A percentile compares a stretch with the other conserved stretches of the same genome.
These are phyloP conservation scores for Clitoria ternatea DNA, from an alignment of 306 rosid genomes.

Conservation along the genomic window DNA sequence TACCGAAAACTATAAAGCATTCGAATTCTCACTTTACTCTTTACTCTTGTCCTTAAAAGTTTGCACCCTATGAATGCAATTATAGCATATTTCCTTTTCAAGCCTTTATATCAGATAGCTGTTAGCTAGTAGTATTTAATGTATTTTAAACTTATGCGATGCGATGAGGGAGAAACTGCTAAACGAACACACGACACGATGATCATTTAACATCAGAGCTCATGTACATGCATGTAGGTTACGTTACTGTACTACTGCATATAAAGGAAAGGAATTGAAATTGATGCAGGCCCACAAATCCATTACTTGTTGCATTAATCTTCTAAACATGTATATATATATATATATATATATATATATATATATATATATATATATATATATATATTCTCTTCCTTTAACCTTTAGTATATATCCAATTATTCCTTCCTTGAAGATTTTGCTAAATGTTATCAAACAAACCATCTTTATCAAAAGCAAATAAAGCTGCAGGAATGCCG, in stretches of 20 bases:
- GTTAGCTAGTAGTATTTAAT: neutral
- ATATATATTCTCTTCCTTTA: constrained; percentile 21
- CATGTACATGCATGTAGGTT: neutral
- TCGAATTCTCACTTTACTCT: neutral
- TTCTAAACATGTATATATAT: neutral
- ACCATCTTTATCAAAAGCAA: constrained; percentile 26
- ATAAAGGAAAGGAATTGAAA: neutral
- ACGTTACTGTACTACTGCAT: neutral
- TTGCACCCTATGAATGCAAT: neutral
- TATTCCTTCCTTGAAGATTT: constrained; percentile 34
- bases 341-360: too few relatives aligned
- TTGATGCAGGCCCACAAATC: neutral
- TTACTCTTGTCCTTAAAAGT: neutral
- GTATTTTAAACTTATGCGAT: neutral
- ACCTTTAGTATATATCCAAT: constrained; percentile 1
- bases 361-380: too few relatives aligned
- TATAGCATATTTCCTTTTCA: neutral
- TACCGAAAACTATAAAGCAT: neutral
- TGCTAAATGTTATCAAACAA: neutral
- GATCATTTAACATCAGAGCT: neutral
- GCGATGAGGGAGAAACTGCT: neutral
- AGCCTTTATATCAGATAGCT: neutral
- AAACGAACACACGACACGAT: neutral
- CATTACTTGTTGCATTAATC: neutral
- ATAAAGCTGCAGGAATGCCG: constrained; percentile 22